Evolutionary conservation across 2,329 filamentous ascomycete genomes (phyloP).

Genomic region (Aspergillus alliaceus): DNA sequence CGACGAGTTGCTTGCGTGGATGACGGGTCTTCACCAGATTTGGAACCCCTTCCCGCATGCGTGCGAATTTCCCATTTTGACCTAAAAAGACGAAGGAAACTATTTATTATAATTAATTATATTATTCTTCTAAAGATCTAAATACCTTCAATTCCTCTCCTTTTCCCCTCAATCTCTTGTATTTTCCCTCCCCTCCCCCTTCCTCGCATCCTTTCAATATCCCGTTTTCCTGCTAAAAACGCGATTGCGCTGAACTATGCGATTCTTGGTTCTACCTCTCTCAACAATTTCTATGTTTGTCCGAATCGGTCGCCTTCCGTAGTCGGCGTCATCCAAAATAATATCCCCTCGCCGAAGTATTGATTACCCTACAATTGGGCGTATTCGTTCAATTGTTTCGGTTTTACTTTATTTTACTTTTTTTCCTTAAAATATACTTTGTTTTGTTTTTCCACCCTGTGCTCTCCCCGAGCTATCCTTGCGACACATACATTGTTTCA

Average conservation of each 20-base stretch:
- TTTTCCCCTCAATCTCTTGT: background rate
- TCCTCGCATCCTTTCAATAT: background rate
- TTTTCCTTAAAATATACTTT: no score
- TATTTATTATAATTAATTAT: background rate
- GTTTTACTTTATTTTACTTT: no score
- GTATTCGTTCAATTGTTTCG: background rate
- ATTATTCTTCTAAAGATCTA: background rate
- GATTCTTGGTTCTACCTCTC: slow-evolving; percentile 17
- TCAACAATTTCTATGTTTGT: slow-evolving; percentile 7
- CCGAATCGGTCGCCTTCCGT: slow-evolving; percentile 11
- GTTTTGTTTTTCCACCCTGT: background rate
- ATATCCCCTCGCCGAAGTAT: background rate
- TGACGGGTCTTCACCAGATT: slow-evolving; percentile 20
- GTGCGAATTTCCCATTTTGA: slow-evolving; percentile 1
- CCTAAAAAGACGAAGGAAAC: background rate
- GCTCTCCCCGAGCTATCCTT: background rate
- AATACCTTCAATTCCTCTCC: background rate
- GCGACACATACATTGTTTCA: slow-evolving; percentile 2
- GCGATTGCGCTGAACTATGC: slow-evolving; percentile 19
- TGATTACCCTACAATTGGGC: background rate
- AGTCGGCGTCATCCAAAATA: slow-evolving; percentile 14
- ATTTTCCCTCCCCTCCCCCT: background rate
- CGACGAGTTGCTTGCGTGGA: slow-evolving; percentile 27
- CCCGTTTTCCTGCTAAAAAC: background rate
- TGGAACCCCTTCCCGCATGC: slow-evolving; percentile 10